A percentile compares a stretch with the other conserved stretches of the same genome.
These are phyloP conservation scores for Candida arabinofermentans DNA, from an alignment of 805 yeast species.

Conservation along the genomic window DNA sequence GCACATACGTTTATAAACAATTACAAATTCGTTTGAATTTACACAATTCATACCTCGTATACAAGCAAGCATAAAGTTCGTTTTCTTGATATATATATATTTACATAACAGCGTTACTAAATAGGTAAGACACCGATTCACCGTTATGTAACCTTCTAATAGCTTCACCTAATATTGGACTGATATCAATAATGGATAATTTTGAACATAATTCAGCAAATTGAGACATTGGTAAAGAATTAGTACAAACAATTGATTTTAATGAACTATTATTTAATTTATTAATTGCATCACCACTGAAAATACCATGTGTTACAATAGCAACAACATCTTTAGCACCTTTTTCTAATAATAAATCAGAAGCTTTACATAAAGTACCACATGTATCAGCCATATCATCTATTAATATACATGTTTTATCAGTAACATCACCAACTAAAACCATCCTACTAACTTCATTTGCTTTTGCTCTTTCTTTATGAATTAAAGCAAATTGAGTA, in stretches of 20 bases:
- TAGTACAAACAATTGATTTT: conserved; percentile 80
- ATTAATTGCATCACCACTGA: conserved; percentile 78
- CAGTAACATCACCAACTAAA: conserved; percentile 87
- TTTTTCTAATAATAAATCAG: conserved; percentile 74
- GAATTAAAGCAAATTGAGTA: conserved; percentile 90
- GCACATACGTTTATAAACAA: too few relatives aligned
- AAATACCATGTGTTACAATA: conserved; percentile 92
- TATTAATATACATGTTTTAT: conserved; percentile 77
- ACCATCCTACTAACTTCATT: conserved; percentile 96
- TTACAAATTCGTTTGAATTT: too few relatives aligned
- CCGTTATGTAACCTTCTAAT: conserved; percentile 94
- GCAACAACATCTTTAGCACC: conserved; percentile 88
- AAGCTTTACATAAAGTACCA: conserved; percentile 94
- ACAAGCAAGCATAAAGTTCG: too few relatives aligned
- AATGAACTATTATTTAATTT: conserved; percentile 66
- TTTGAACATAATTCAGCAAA: conserved; percentile 57
- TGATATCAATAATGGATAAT: conserved; percentile 77
- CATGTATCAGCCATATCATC: conserved; percentile 99
- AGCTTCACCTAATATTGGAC: conserved; percentile 88
- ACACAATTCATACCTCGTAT: too few relatives aligned
- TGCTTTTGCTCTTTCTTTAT: conserved; percentile 92
- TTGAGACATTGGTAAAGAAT: conserved; percentile 81
- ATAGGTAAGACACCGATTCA: conserved; percentile 86
- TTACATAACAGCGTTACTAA: conserved; percentile 51
- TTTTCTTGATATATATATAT: too few relatives aligned